phyloP scores from a whole-genome alignment of 2,329 filamentous ascomycete genomes.

The Canariomyces notabilis region DNA sequence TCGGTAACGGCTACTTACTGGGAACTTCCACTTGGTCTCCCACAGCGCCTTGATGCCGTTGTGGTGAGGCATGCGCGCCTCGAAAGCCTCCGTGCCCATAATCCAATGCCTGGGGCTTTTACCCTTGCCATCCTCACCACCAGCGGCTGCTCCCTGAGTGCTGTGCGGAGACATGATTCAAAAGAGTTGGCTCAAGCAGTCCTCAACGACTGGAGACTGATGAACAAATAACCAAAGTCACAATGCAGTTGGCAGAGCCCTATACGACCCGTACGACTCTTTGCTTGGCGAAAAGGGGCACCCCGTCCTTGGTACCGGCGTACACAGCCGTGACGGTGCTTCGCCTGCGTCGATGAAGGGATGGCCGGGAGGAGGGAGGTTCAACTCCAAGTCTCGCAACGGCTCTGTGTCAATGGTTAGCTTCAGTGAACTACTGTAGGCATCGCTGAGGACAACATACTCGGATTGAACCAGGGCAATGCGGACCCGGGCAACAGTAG shows the following conservation, averaged over 20 bases:
- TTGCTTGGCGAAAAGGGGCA: slow-evolving; percentile 31
- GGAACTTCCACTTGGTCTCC: slow-evolving; percentile 72
- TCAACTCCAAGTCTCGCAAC: slow-evolving; percentile 18
- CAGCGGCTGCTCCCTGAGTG: neutral
- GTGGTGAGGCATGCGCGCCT: slow-evolving; percentile 50
- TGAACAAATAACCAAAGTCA: neutral
- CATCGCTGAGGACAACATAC: slow-evolving; percentile 32
- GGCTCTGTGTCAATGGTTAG: slow-evolving; percentile 15
- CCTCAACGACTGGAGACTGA: neutral
- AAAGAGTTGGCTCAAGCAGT: neutral
- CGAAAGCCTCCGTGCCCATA: slow-evolving; percentile 41
- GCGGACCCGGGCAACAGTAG: slow-evolving; percentile 41
- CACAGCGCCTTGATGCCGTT: slow-evolving; percentile 58
- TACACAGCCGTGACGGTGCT: slow-evolving; percentile 25
- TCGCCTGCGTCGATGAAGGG: slow-evolving; percentile 19
- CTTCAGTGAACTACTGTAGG: neutral
- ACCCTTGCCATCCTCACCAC: neutral
- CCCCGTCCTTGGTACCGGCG: slow-evolving; percentile 20
- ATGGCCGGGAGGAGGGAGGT: slow-evolving; percentile 9
- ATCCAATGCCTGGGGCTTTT: slow-evolving; percentile 32
- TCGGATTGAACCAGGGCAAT: slow-evolving; percentile 44
- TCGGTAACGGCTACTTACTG: slow-evolving; percentile 39
- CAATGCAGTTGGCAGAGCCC: slow-evolving; percentile 12
- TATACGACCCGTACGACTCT: slow-evolving; percentile 28
- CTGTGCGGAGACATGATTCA: slow-evolving; percentile 29